Evolutionary conservation across 495 filamentous ascomycete genomes (phyloP).

Genomic region (Physcia stellaris): DNA sequence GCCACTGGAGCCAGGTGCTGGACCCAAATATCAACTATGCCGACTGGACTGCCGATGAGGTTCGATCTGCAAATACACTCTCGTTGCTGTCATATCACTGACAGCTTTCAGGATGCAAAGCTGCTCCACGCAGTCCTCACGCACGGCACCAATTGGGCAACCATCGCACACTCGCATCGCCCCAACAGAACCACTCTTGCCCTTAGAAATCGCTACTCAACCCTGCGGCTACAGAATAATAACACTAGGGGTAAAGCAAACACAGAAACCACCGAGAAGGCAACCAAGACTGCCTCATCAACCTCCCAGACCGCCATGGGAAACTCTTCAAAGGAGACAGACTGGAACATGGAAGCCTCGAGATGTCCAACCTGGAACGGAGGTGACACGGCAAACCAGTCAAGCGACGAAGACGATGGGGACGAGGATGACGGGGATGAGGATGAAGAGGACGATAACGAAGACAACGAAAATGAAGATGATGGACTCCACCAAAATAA

Average conservation of each 20-base stretch:
- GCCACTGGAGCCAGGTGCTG: slow-evolving; percentile 7
- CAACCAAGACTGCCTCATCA: no score
- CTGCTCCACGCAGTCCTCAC: slow-evolving; percentile 17
- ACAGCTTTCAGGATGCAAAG: slow-evolving; percentile 14
- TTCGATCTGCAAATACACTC: background rate
- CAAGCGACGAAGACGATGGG: background rate
- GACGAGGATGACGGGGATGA: background rate
- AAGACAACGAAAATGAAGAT: background rate
- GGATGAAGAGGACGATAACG: background rate
- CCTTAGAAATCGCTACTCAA: slow-evolving; percentile 25
- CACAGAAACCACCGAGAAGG: background rate
- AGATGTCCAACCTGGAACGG: background rate
- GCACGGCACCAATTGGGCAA: slow-evolving; percentile 23
- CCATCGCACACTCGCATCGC: slow-evolving; percentile 21
- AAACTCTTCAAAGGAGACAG: background rate
- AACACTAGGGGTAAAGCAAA: background rate
- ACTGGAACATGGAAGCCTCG: background rate
- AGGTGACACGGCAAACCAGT: background rate
- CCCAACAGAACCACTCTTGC: slow-evolving; percentile 23
- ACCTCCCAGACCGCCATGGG: no score
- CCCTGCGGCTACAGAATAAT: slow-evolving; percentile 13
- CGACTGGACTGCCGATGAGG: slow-evolving; percentile 7
- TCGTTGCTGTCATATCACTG: background rate
- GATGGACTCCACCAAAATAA: background rate
- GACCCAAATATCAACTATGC: slow-evolving; percentile 7